Evolutionary conservation across 805 yeast species (phyloP).

Genomic region (Starmerella apicola): DNA sequence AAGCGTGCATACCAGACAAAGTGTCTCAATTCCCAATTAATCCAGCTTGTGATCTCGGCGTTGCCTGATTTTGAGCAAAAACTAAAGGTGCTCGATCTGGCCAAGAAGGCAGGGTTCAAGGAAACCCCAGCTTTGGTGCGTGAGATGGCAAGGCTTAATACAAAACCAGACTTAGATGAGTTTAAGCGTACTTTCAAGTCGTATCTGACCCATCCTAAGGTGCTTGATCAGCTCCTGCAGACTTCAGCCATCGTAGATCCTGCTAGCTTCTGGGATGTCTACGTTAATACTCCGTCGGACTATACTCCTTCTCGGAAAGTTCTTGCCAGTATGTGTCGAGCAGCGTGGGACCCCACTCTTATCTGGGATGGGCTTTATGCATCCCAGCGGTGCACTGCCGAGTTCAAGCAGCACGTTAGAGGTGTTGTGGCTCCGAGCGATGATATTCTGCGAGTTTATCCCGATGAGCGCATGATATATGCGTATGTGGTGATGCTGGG

Average conservation of each 20-base stretch:
- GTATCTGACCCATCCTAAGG: slow-evolving; percentile 7
- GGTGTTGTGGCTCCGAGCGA: slow-evolving; percentile 26
- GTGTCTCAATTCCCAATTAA: slow-evolving; percentile 4
- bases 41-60: slow-evolving; percentile 10
- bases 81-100: slow-evolving; percentile 3
- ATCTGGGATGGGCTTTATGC: slow-evolving; percentile 45
- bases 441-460: slow-evolving; percentile 30
- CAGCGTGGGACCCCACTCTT: slow-evolving; percentile 30
- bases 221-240: slow-evolving; percentile 25
- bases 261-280: slow-evolving; percentile 27
- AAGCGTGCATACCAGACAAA: slow-evolving; percentile 18
- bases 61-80: slow-evolving; percentile 7
- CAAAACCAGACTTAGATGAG: slow-evolving; percentile 6
- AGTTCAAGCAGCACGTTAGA: slow-evolving; percentile 37
- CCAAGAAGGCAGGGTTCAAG: slow-evolving; percentile 5
- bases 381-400: slow-evolving; percentile 47
- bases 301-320: slow-evolving; percentile 23
- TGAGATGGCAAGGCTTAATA: slow-evolving; percentile 4
- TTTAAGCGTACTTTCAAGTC: not conserved
- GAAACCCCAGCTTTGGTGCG: slow-evolving; percentile 10
- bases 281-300: slow-evolving; percentile 9
- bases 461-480: slow-evolving; percentile 39
- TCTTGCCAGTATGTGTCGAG: slow-evolving; percentile 37
- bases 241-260: slow-evolving; percentile 21
- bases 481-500: slow-evolving; percentile 41